These are phyloP conservation scores for Beta macrorhiza DNA, from an alignment of 179 eudicot species.

Conservation along the genomic window DNA sequence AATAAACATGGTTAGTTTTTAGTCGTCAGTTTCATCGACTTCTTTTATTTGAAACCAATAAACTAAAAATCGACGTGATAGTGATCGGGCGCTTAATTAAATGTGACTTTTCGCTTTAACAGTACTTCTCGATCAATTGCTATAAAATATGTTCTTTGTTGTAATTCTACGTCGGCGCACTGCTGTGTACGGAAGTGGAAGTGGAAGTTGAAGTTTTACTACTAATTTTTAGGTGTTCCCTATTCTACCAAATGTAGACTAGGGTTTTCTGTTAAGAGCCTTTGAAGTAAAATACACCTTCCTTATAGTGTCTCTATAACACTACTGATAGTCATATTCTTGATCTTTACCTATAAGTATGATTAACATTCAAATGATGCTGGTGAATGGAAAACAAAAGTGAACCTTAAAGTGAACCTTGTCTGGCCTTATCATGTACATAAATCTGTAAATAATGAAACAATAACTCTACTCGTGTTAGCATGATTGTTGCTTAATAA, in stretches of 20 bases:
- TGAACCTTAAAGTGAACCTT: slow-evolving; percentile 31
- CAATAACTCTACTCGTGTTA: slow-evolving; percentile 39
- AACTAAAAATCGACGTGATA: too few species aligned
- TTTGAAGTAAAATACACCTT: slow-evolving; percentile 3
- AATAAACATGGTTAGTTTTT: too few species aligned
- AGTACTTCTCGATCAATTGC: neutral
- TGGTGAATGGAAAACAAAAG: slow-evolving; percentile 28
- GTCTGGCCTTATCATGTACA: slow-evolving; percentile 31
- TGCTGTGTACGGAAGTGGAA: neutral
- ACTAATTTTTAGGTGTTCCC: slow-evolving; percentile 21
- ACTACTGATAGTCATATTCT: slow-evolving; percentile 20
- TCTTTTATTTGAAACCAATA: too few species aligned
- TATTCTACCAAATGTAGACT: slow-evolving; percentile 20
- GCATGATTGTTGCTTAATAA: slow-evolving; percentile 34
- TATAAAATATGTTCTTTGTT: neutral
- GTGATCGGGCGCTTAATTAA: too few species aligned
- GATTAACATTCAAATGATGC: slow-evolving; percentile 23
- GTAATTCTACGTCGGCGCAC: neutral
- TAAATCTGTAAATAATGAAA: slow-evolving; percentile 22
- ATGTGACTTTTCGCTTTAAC: too few species aligned
- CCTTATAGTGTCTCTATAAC: slow-evolving; percentile 17
- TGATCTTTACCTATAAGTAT: slow-evolving; percentile 7
- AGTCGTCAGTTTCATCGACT: too few species aligned
- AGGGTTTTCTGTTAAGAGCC: slow-evolving; percentile 17
- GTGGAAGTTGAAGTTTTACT: neutral